phyloP scores from a whole-genome alignment of 73 alveolate species.

The Uronychia binucleata region DNA sequence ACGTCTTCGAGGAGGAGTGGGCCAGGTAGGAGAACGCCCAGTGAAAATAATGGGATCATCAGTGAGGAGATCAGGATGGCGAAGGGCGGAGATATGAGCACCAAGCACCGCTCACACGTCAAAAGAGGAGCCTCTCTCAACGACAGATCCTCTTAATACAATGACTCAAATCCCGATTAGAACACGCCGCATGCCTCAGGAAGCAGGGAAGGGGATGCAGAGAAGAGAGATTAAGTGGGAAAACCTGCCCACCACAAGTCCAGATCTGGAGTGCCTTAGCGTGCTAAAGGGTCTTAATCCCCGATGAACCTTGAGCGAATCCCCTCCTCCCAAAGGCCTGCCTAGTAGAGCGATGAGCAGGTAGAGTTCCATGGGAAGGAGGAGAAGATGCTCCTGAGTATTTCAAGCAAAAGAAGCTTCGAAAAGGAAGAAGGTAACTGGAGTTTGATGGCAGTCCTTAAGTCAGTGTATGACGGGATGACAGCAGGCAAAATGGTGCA shows the following conservation, averaged over 20 bases:
- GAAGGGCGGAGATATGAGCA: no score
- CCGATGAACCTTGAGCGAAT: neutral
- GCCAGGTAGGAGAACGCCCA: no score
- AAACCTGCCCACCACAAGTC: neutral
- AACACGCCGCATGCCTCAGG: no score
- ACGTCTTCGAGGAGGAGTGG: no score
- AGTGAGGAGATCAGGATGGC: no score
- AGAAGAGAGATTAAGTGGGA: no score
- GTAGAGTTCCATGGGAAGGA: neutral
- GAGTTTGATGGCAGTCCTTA: neutral
- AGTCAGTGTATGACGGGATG: neutral
- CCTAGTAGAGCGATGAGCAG: neutral
- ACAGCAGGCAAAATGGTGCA: neutral
- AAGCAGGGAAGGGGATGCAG: no score
- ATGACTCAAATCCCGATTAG: no score
- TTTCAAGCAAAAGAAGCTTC: neutral
- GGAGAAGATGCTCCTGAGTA: neutral
- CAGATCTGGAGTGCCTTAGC: neutral
- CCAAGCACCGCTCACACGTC: no score
- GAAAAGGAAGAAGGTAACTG: conserved; percentile 1
- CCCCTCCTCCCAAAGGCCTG: neutral
- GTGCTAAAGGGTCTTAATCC: neutral
- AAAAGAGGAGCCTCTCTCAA: no score
- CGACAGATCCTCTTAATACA: no score
- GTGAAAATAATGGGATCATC: no score